phyloP scores from a whole-genome alignment of 2,329 filamentous ascomycete species.

The Neonectria faginata region DNA sequence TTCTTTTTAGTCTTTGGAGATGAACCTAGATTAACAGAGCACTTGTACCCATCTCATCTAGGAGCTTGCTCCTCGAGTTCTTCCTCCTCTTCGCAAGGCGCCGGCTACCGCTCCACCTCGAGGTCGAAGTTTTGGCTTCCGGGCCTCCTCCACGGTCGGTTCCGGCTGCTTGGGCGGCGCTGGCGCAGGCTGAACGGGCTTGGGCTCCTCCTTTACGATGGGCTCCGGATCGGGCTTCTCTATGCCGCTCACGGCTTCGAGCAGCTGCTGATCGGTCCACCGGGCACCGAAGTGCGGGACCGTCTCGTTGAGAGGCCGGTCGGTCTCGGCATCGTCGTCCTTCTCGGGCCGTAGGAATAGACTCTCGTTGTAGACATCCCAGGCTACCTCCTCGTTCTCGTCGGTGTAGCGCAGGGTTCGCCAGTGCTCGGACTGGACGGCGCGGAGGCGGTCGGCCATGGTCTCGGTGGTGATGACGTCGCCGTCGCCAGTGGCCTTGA shows the following conservation, averaged over 20 bases:
- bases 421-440: slow-evolving; percentile 88
- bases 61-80: slow-evolving; percentile 41
- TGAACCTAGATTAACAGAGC: slow-evolving; percentile 10
- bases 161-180: slow-evolving; percentile 32
- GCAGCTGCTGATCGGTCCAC: slow-evolving; percentile 59
- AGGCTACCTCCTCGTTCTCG: slow-evolving; percentile 81
- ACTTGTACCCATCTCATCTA: slow-evolving; percentile 32
- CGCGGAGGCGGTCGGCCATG: slow-evolving; percentile 79
- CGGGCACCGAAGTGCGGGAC: slow-evolving; percentile 55
- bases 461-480: slow-evolving; percentile 75
- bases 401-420: slow-evolving; percentile 82
- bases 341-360: slow-evolving; percentile 60
- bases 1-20: slow-evolving; percentile 9
- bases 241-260: slow-evolving; percentile 61
- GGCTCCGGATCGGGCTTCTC: slow-evolving; percentile 48
- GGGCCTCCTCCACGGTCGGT: slow-evolving; percentile 42
- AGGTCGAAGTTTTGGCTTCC: slow-evolving; percentile 44
- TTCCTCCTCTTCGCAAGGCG: slow-evolving; percentile 46
- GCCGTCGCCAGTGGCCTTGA: slow-evolving; percentile 80
- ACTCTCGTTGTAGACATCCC: slow-evolving; percentile 79
- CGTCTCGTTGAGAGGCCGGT: slow-evolving; percentile 48
- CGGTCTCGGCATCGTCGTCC: slow-evolving; percentile 33
- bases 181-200: slow-evolving; percentile 33
- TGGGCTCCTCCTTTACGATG: slow-evolving; percentile 46
- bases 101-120: slow-evolving; percentile 42